Conservation (phyloP, 1,284 basidiomycete genomes). For the Malassezia brasiliensis region DNA sequence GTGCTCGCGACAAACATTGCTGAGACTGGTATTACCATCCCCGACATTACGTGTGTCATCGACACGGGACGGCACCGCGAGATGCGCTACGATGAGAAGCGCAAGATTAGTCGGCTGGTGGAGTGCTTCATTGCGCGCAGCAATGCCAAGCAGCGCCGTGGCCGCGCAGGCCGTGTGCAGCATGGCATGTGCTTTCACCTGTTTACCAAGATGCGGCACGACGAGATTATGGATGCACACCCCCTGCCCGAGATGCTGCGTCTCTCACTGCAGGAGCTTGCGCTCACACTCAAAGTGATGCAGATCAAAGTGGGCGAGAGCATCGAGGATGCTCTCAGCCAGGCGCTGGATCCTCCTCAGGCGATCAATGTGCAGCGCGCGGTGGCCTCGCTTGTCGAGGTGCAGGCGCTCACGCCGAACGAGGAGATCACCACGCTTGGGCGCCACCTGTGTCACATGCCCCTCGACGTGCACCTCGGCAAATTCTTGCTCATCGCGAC, state of each 20-base stretch:
- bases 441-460: conserved; percentile 76
- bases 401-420: conserved; percentile 68
- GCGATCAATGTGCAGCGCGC: conserved; percentile 83
- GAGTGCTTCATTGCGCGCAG: conserved; percentile 88
- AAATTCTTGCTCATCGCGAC: conserved; percentile 84
- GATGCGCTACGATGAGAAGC: conserved; percentile 78
- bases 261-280: conserved; percentile 84
- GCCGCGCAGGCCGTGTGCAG: conserved; percentile 85
- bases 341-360: conserved; percentile 81
- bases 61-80: conserved; percentile 77
- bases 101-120: conserved; percentile 82
- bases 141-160: conserved; percentile 84
- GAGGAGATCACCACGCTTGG: conserved; percentile 97
- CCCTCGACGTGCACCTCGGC: conserved; percentile 89
- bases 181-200: conserved; percentile 88
- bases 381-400: conserved; percentile 80
- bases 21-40: conserved; percentile 93
- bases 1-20: conserved; percentile 68
- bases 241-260: conserved; percentile 93
- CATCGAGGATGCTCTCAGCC: conserved; percentile 79
- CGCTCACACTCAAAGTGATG: conserved; percentile 93
- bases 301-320: conserved; percentile 69
- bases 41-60: conserved; percentile 94
- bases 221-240: conserved; percentile 71
- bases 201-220: conserved; percentile 79